Evolutionary conservation across 1,284 basidiomycete genomes (phyloP).

Genomic region (Pascua sp.): DNA sequence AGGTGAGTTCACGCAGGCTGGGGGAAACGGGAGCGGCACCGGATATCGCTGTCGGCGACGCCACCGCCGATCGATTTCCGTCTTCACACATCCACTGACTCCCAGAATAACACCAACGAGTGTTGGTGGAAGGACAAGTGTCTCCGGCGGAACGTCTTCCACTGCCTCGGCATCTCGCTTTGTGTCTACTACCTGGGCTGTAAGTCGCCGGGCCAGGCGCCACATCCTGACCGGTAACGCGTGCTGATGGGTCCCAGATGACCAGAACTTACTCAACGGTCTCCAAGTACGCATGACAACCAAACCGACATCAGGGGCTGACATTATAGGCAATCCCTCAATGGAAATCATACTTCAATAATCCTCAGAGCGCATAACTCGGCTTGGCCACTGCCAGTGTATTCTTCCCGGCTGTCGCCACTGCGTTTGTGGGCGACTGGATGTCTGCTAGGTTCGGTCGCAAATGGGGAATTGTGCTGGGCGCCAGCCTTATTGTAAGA

Average conservation of each 20-base stretch:
- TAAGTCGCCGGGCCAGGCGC: not conserved
- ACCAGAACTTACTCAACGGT: constrained; percentile 27
- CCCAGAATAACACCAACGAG: constrained; percentile 14
- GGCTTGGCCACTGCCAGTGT: constrained; percentile 26
- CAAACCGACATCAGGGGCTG: constrained; percentile 15
- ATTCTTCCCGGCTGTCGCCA: constrained; percentile 28
- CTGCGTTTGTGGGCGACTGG: constrained; percentile 23
- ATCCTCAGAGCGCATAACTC: constrained; percentile 22
- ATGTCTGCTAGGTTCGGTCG: constrained; percentile 23
- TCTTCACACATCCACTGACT: no score
- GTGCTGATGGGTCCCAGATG: constrained; percentile 15
- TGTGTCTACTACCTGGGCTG: constrained; percentile 21
- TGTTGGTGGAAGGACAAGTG: constrained; percentile 18
- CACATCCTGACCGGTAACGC: not conserved
- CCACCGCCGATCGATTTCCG: no score
- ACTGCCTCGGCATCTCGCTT: constrained; percentile 14
- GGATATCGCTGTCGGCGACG: no score
- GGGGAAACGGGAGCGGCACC: no score
- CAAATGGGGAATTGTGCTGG: constrained; percentile 22
- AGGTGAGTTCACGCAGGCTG: not conserved
- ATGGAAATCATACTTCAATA: constrained; percentile 30
- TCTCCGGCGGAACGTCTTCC: constrained; percentile 15
- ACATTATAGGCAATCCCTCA: constrained; percentile 10
- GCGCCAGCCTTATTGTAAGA: constrained; percentile 22
- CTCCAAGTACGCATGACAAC: constrained; percentile 14